Evolutionary conservation across 306 rosid species (phyloP).

Genomic region (Quercus rubra): DNA sequence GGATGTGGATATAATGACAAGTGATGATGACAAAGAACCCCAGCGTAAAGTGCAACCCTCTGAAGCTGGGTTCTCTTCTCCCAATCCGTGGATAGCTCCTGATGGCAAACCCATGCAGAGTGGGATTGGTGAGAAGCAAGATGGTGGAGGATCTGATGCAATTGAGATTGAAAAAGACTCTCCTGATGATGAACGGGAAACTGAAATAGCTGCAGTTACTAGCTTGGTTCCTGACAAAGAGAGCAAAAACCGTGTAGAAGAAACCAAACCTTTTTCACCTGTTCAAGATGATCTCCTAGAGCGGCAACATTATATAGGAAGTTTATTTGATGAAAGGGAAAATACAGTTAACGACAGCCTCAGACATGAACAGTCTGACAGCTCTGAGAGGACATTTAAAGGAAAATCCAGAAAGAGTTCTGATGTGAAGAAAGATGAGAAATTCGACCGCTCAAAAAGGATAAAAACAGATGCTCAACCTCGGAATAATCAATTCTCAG

Average conservation of each 20-base stretch:
- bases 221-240: constrained; percentile 28
- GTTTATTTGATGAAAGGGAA: constrained; percentile 69
- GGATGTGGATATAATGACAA: constrained; percentile 96
- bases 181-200: constrained; percentile 51
- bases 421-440: constrained; percentile 56
- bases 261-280: constrained; percentile 41
- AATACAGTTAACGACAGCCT: constrained; percentile 43
- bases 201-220: constrained; percentile 33
- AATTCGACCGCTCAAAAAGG: constrained; percentile 52
- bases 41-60: constrained; percentile 51
- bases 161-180: constrained; percentile 70
- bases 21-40: constrained; percentile 91
- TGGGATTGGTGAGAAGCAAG: constrained; percentile 61
- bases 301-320: constrained; percentile 54
- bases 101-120: constrained; percentile 46
- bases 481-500: constrained; percentile 43
- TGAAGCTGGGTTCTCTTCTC: constrained; percentile 46
- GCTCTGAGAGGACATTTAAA: constrained; percentile 56
- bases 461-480: constrained; percentile 46
- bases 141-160: constrained; percentile 57
- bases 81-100: constrained; percentile 48
- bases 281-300: constrained; percentile 53
- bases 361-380: constrained; percentile 66
- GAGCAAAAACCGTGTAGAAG: constrained; percentile 36
- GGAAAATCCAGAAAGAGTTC: constrained; percentile 62